Percentiles rank a stretch among this genome's conserved stretches.
Conservation (phyloP, 345 rosid genomes). For the Mallotus nudiflorus region DNA sequence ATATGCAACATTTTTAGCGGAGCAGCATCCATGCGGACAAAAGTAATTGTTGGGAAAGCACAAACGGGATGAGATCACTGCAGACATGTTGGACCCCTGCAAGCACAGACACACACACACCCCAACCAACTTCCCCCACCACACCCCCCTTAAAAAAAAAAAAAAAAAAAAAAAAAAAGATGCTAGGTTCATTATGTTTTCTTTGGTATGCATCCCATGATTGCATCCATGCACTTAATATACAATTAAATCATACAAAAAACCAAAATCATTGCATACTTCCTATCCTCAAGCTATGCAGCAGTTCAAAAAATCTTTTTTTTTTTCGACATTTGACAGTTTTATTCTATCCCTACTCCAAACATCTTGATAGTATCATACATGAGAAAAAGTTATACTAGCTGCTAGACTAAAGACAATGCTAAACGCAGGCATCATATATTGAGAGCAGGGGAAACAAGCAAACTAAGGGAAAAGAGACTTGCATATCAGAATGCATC, state of each 20-base stretch:
- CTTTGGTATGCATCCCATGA: not conserved
- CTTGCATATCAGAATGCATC: constrained; percentile 69
- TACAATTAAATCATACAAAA: no score
- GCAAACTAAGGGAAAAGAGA: constrained; percentile 50
- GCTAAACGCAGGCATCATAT: not conserved
- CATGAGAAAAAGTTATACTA: not conserved
- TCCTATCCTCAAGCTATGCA: not conserved
- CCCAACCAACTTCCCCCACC: no score
- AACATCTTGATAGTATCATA: not conserved
- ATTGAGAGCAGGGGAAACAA: constrained; percentile 4
- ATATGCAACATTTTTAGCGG: no score
- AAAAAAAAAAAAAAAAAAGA: not conserved
- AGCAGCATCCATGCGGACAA: no score
- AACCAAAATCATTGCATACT: not conserved
- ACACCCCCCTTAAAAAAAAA: no score
- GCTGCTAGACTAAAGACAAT: not conserved
- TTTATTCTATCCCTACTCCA: not conserved
- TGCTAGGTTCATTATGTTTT: not conserved
- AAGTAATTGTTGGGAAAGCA: not conserved
- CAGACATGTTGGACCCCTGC: not conserved
- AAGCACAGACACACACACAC: no score
- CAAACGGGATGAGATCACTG: not conserved
- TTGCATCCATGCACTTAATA: not conserved
- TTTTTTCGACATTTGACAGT: not conserved
- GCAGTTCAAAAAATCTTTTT: not conserved